Conservation (phyloP, 2,329 filamentous ascomycete genomes). For the Myriangium duriaei region DNA sequence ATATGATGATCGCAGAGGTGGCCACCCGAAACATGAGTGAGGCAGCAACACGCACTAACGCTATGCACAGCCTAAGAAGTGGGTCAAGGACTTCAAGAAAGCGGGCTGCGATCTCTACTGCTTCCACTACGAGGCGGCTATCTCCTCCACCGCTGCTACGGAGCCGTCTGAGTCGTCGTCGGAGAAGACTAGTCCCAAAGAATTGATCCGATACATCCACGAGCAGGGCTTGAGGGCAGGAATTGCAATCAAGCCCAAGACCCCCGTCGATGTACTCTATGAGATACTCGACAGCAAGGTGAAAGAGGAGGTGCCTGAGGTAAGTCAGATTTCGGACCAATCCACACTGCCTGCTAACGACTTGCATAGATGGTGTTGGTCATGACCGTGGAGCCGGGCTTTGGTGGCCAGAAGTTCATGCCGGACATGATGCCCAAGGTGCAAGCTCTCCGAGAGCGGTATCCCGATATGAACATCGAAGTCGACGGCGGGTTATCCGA, state of each 20-base stretch:
- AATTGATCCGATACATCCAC: constrained; percentile 85
- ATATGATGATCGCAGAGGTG: constrained; percentile 99
- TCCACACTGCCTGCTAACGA: constrained; percentile 1
- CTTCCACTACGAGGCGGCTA: constrained; percentile 97
- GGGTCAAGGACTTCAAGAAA: constrained; percentile 88
- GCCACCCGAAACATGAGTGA: constrained; percentile 12
- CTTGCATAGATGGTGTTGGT: constrained; percentile 76
- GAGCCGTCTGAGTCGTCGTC: constrained; percentile 58
- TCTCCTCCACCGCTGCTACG: constrained; percentile 70
- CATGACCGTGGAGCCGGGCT: constrained; percentile 97
- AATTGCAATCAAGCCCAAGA: constrained; percentile 90
- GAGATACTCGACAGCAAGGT: constrained; percentile 67
- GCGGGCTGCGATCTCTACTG: constrained; percentile 98
- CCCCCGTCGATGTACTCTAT: constrained; percentile 81
- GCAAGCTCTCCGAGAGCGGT: constrained; percentile 63
- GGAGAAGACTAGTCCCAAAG: constrained; percentile 64
- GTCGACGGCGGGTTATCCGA: constrained; percentile 87
- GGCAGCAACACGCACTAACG: background rate
- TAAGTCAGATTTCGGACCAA: constrained; percentile 38
- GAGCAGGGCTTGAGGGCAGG: constrained; percentile 77
- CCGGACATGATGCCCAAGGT: constrained; percentile 91
- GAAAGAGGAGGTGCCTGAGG: constrained; percentile 72
- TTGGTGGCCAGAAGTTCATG: constrained; percentile 98
- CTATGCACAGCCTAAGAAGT: constrained; percentile 69
- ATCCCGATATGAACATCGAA: constrained; percentile 91